A percentile compares a stretch with the other conserved stretches of the same genome.
phyloP scores from a whole-genome alignment of 1,284 basidiomycete species.

The Neonothopanus nambi region DNA sequence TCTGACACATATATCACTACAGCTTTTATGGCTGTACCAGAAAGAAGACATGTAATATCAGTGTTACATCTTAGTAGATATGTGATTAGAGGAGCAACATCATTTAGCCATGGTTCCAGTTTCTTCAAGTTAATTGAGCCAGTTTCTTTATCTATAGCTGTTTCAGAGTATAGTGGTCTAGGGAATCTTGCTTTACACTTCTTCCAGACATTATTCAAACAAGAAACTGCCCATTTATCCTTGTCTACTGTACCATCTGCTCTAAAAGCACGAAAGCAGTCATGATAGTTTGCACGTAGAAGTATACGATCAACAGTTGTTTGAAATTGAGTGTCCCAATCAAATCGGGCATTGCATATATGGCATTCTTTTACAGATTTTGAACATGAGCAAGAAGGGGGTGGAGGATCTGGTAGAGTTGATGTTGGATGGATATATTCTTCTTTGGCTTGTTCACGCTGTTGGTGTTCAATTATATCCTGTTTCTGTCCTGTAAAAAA shows the following conservation, averaged over 20 bases:
- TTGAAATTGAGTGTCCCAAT: slow-evolving; percentile 5
- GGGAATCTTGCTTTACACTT: slow-evolving; percentile 31
- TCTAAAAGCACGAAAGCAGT: slow-evolving; percentile 13
- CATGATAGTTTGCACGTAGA: slow-evolving; percentile 19
- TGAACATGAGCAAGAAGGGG: too few species aligned
- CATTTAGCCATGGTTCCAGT: slow-evolving; percentile 35
- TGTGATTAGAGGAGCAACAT: too few species aligned
- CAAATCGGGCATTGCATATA: not conserved
- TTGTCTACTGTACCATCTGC: not conserved
- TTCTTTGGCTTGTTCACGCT: slow-evolving; percentile 10
- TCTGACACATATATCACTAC: too few species aligned
- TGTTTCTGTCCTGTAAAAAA: not conserved
- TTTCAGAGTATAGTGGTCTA: slow-evolving; percentile 15
- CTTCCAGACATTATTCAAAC: slow-evolving; percentile 18
- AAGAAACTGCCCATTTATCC: not conserved
- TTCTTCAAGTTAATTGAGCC: slow-evolving; percentile 34
- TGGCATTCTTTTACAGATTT: not conserved
- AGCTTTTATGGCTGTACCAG: too few species aligned
- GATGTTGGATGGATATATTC: slow-evolving; percentile 7
- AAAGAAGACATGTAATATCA: too few species aligned
- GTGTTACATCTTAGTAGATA: too few species aligned
- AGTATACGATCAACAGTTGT: slow-evolving; percentile 20
- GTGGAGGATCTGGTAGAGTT: too few species aligned
- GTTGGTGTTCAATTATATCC: not conserved
- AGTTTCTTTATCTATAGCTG: slow-evolving; percentile 24